Percentiles rank a stretch among this genome's conserved stretches.
These are phyloP conservation scores for Lasiodiplodia sp. DNA, from an alignment of 2,329 filamentous ascomycete genomes.

Conservation along the genomic window DNA sequence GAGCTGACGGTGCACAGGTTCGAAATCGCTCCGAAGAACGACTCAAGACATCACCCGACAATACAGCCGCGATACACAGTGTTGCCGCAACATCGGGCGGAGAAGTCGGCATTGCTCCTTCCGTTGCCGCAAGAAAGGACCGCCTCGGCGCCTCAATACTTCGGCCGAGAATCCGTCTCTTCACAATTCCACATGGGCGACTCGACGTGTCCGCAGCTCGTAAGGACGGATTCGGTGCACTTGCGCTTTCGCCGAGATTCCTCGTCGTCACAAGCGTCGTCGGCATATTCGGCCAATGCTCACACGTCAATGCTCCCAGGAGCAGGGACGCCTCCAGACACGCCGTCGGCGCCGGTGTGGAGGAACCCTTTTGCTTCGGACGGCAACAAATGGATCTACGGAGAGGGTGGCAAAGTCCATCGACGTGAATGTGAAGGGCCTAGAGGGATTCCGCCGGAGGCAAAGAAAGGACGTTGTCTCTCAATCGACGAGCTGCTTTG, in stretches of 20 bases:
- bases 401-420: background rate
- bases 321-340: constrained; percentile 18
- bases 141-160: background rate
- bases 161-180: background rate
- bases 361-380: constrained; percentile 12
- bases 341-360: background rate
- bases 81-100: background rate
- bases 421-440: background rate
- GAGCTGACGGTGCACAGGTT: background rate
- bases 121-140: background rate
- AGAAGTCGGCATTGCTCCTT: background rate
- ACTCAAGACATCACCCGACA: background rate
- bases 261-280: background rate
- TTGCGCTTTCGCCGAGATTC: constrained; percentile 4
- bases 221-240: background rate
- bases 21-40: constrained; percentile 10
- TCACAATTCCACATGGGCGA: background rate
- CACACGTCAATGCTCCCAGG: constrained; percentile 9
- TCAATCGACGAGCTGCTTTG: constrained; percentile 20
- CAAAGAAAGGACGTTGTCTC: constrained; percentile 16
- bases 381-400: background rate
- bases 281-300: background rate
- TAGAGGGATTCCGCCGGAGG: background rate
- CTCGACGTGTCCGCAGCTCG: background rate
- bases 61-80: background rate